phyloP scores from a whole-genome alignment of 306 rosid species.

The Lathyrus sativus region DNA sequence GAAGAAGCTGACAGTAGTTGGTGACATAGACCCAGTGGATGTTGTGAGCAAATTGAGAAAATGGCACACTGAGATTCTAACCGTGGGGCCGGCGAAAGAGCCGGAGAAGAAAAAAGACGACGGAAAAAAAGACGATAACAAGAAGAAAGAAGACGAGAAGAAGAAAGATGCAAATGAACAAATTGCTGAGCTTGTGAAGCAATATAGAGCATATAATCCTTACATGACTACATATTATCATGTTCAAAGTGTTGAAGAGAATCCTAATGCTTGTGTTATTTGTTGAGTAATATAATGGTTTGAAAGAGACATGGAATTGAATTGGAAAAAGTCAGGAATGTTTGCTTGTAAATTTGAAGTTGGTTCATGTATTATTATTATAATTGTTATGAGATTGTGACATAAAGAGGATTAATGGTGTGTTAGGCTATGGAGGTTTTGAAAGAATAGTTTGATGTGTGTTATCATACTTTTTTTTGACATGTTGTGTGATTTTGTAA shows the following conservation, averaged over 20 bases:
- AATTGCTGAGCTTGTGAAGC: slow-evolving; percentile 53
- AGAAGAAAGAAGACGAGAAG: slow-evolving; percentile 39
- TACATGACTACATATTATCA: slow-evolving; percentile 45
- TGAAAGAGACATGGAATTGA: background rate
- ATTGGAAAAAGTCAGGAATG: background rate
- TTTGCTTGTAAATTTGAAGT: slow-evolving; percentile 31
- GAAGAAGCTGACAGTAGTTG: slow-evolving; percentile 71
- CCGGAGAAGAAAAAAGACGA: slow-evolving; percentile 61
- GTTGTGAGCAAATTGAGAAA: slow-evolving; percentile 68
- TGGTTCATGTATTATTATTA: background rate
- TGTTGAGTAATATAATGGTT: slow-evolving; percentile 39
- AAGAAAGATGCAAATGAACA: slow-evolving; percentile 55
- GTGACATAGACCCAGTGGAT: slow-evolving; percentile 62
- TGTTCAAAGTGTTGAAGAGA: slow-evolving; percentile 63
- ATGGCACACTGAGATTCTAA: slow-evolving; percentile 68
- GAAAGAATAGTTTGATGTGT: slow-evolving; percentile 14
- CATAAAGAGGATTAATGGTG: slow-evolving; percentile 1
- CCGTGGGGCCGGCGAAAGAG: slow-evolving; percentile 87
- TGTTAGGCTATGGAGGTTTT: slow-evolving; percentile 26
- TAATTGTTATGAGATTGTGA: background rate
- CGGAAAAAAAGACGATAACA: slow-evolving; percentile 43
- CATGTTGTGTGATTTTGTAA: slow-evolving; percentile 2
- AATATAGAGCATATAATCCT: slow-evolving; percentile 46
- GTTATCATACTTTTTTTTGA: background rate
- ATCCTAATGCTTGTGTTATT: slow-evolving; percentile 74